Evolutionary conservation across 2,329 filamentous ascomycete species (phyloP), one percentile per base, ranked within the genome.

Genomic region (Neopestalotiopsis sp.): DNA sequence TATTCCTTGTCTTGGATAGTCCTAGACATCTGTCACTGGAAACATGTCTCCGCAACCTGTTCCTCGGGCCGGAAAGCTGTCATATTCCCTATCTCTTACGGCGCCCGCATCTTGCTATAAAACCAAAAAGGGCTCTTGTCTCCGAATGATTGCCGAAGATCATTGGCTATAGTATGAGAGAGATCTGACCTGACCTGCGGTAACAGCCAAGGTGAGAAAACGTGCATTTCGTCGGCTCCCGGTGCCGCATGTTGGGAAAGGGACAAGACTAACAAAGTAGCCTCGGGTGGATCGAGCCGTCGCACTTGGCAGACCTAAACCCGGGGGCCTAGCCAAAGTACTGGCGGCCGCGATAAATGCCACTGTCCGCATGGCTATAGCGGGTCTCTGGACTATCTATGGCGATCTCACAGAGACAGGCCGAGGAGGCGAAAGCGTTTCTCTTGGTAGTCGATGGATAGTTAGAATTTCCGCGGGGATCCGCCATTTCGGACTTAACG

Each of bases 261-360:
- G 13, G 4, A 17, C 42, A 20, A 52, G 45, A 52, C 34, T 7
- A 38, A 38, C 34, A 17, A 52, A 52, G 45, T 52, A 52, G n/a
- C 45, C n/a, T 52, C 45, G 45, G 45, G 45, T 52, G 45, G 45
- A 52, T 52, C 45, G 45, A 52, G 45, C 45, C 45, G 45, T 52
- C n/a, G 45, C 45, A 17, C 45, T 52, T 52, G 45, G 45, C 45
- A 52, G 45, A 52, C 45, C 14, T 20, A n/a, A 52, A 52, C 45
- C 45, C 45, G 17, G 17, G 24, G 17, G 42, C 13, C 17, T 49
- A 52, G 45, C n/a, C 17, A 17, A n/a, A n/a, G 17, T n/a, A 13
- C 45, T 49, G 17, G 42, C 5, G 45, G 17, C 45, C 45, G 45
- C 45, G 45, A 52, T 52, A 52, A n/a, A 13, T 52, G n/a, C 34